A percentile compares a stretch with the other conserved stretches of the same genome.
Evolutionary conservation across 768 basidiomycete species (phyloP).

Genomic region (Suillus sp.): DNA sequence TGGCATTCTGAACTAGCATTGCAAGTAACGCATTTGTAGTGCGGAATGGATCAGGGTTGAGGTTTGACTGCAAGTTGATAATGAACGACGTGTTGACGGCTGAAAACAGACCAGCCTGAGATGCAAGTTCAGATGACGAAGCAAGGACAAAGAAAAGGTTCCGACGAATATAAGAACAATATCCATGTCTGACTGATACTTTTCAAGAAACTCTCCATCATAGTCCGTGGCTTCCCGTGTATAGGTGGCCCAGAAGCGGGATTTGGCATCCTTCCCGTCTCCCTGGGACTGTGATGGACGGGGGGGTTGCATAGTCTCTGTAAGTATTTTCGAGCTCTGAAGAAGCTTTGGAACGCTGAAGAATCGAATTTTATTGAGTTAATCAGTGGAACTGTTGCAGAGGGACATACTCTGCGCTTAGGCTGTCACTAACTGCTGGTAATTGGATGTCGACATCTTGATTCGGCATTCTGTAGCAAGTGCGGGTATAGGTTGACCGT

Average conservation of each 20-base stretch:
- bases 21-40: slow-evolving; percentile 18
- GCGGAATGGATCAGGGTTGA: slow-evolving; percentile 15
- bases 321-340: background rate
- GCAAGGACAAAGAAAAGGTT: background rate
- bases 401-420: background rate
- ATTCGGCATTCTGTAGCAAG: background rate
- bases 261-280: background rate
- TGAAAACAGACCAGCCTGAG: slow-evolving; percentile 21
- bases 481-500: background rate
- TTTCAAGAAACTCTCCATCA: slow-evolving; percentile 22
- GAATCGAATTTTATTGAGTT: background rate
- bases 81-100: slow-evolving; percentile 20
- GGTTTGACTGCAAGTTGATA: slow-evolving; percentile 13
- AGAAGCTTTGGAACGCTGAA: background rate
- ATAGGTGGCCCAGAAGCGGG: slow-evolving; percentile 20
- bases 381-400: background rate
- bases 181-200: slow-evolving; percentile 22
- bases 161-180: slow-evolving; percentile 27
- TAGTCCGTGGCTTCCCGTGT: slow-evolving; percentile 18
- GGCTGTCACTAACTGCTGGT: background rate
- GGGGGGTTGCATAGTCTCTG: background rate
- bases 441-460: background rate
- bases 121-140: background rate
- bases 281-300: background rate
- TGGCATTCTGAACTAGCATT: slow-evolving; percentile 15